Evolutionary conservation across 306 rosid genomes (phyloP), one percentile per base, ranked within the genome.

Genomic region (Fragaria vesca): DNA sequence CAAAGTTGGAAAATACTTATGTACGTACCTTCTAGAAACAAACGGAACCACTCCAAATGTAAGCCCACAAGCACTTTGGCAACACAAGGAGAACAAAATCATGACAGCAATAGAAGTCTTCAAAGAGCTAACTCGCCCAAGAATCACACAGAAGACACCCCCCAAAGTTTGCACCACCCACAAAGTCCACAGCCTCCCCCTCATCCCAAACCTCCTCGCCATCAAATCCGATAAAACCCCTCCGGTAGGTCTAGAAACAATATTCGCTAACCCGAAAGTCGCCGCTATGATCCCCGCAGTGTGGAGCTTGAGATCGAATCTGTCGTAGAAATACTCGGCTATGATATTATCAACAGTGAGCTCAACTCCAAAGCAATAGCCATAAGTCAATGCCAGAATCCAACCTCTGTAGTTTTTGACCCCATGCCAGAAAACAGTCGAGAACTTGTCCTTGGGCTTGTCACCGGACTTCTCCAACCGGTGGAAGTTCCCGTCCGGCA

Each of bases 281-380:
- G 97, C 98, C 17, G 93, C 98, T 24, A 91, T 84, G 4, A 90
- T 74, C 55, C 97, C 96, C 0, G 96, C 94, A 17, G 93, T 90
- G 75, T 76, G 91, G 7, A 92, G 91, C 12, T 90, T 85, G 65
- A 92, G 78, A 76, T 92, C 42, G 45, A 94, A 92, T 54, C 94
- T 82, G 45, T 94, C 97, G 28, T 82, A 94, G 24, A 92, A 91
- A 47, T 94, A 94, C 42, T 94, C 93, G 8, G 97, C 96, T 28
- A 94, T 86, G 51, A 91, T 86, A 38, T 91, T 90, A n/a, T 91
- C 98, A 6, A 91, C 74, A 1, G 96, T 82, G 47, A 94, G 61
- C 71, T 94, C 98, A 24, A 91, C 96, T 10, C 98, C 97, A 52
- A 94, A 94, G 81, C 97, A 89, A 18, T 90, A 94, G 1, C 97